Base-by-base conservation (phyloP, 768 basidiomycete species). In the Termitomyces sp. region DNA sequence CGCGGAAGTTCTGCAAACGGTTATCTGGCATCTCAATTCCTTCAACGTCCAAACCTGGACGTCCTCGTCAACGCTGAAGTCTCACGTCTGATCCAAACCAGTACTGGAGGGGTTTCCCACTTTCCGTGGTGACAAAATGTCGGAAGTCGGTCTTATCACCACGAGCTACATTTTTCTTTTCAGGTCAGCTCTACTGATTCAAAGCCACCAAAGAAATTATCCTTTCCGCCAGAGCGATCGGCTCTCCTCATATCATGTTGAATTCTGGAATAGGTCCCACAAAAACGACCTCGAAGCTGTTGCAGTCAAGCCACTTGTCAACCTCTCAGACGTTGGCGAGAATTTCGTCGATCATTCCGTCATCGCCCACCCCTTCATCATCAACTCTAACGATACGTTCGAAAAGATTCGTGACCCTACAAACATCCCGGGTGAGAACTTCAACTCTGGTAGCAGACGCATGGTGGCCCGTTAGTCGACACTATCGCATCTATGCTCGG, bases 141-240 rank as follows among this genome's bases (percentile, higher is more conserved):
- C 8, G 58, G 46, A 32, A 27, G 58, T 59, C 12, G 4, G 55
- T 46, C 10, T 24, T 3, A 9, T 36, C 5, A 50, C 6, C 4
- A 8, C 18, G 7, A 46, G 32, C 48, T 36, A 2, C 10, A 20
- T 20, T 8, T 20, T 16, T 16, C 22, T 36, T 22, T 12, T 20
- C 51, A 59, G 57, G 49, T 20, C 18, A 54, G 8, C 44, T 56
- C 13, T 46, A 50, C 2, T 54, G 42, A 29, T 44, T 68, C 2
- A 68, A 56, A 1, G 85, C 84, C 1, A 65, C 63, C 56, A 81
- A 80, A 60, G 85, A 87, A 61, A 72, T 87, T 47, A 74, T 87
- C 12, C 61, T 87, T 6, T 68, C 69, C 0, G 73, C 72, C 14
- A 77, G 77, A 5, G 55, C 71, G 1, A 64, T 76, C 39, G 72